Base-by-base conservation (phyloP, 2,329 filamentous ascomycete genomes). In the Monosporascus cannonballus region DNA sequence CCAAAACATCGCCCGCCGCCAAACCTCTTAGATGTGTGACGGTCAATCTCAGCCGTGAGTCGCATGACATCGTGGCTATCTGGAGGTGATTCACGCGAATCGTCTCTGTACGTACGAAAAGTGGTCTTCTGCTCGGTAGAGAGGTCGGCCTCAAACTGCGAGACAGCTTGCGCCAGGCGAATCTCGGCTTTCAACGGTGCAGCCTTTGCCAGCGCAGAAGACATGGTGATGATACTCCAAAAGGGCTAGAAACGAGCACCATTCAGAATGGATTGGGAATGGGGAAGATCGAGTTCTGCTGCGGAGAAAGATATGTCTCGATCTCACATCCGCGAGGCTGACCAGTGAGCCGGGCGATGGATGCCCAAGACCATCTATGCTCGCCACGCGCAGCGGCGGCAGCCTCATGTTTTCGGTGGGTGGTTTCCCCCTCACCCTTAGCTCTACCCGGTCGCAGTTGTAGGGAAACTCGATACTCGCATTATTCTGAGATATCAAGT, bases 131-230 rank as follows among this genome's bases (percentile, higher is more conserved):
- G 64, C 6, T 71, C 64, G 2, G 52, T 51, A 8, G 66, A 63
- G 2, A 77, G 67, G 9, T 60, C 54, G 0, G 65, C 65, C 54
- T 75, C 68, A 39, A 74, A 76, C 47, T 70, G 56, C 0, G 67
- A 70, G 0, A 76, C 57, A 4, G 71, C 73, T 54, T 74, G 64
- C 3, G 66, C 71, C 4, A 76, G 63, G 15, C 69, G 69, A n/a
- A 70, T 62, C 37, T 73, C 71, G 0, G 71, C 61, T 56, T 67
- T 69, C 46, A 64, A 58, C 11, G 18, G 48, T 4, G 41, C 47
- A 14, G 41, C 34, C 0, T 27, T 46, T 30, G 4, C 27, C 27
- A 30, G 11, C 11, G 27, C 27, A 30, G 9, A 30, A 30, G 27
- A 30, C 27, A 30, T 30, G 27, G 3, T 30, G 27, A 14, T 11